Evolutionary conservation across 2,329 filamentous ascomycete genomes (phyloP).

Genomic region (Alternaria rosae): DNA sequence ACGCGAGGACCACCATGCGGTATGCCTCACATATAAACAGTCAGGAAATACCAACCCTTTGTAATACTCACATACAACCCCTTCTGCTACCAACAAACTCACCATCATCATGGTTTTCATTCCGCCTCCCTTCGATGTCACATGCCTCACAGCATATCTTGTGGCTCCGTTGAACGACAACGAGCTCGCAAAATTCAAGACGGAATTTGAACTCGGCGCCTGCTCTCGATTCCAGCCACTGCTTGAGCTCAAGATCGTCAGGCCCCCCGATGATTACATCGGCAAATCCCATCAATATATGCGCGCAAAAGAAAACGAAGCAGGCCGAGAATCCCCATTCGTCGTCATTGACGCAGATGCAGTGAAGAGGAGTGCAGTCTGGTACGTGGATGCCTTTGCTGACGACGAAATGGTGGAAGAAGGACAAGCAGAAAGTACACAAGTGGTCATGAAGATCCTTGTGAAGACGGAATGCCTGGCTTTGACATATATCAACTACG

Average conservation of each 20-base stretch:
- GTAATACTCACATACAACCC: background rate
- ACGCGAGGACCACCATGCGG: background rate
- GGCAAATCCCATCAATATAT: background rate
- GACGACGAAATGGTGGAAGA: background rate
- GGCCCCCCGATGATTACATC: background rate
- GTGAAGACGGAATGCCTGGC: background rate
- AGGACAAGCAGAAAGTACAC: background rate
- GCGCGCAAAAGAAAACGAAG: background rate
- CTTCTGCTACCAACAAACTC: background rate
- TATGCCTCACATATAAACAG: background rate
- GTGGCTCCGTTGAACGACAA: background rate
- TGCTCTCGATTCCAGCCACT: background rate
- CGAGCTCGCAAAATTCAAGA: background rate
- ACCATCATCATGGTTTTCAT: background rate
- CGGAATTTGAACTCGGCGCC: background rate
- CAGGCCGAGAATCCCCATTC: background rate
- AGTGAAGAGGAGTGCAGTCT: background rate
- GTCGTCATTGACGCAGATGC: background rate
- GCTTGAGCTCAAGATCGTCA: background rate
- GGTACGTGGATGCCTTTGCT: background rate
- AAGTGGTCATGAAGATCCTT: background rate
- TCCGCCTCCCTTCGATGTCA: background rate
- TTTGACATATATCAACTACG: background rate
- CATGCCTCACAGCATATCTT: background rate
- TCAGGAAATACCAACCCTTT: background rate